Base-by-base conservation (phyloP, 805 yeast genomes). In the Saccharomycodes ludwigii region DNA sequence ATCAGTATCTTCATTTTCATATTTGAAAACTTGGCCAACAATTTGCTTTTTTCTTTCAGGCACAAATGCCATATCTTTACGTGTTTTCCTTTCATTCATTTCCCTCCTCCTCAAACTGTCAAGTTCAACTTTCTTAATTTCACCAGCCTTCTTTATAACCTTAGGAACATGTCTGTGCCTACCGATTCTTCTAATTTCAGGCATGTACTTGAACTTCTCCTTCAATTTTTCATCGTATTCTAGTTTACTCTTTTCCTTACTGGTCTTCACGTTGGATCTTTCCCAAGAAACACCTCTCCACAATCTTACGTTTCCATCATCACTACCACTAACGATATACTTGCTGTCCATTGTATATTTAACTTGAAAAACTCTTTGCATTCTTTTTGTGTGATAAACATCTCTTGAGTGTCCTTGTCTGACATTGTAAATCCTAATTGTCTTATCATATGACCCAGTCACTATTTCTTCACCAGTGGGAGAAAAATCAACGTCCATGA, bases 391-490 rank as follows among this genome's bases (percentile, higher is more conserved):
- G 49, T 91, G 98, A 54, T 91, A 91, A 27, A 93, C 69, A 48
- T 91, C 99, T 40, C 96, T 68, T 5, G 95, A 81, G 56, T 88
- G 97, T 22, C 98, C 97, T 40, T 79, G 81, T 21, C 69, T 61
- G 1, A 73, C 61, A 32, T 74, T 73, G 58, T 61, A 91, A 13
- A 91, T 74, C 44, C 99, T 68, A 19, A 91, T 70, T 1, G 97
- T 84, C 48, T 84, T 81, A 57, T 91, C 99, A 54, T 88, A 91
- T 1, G 95, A 81, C 12, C 95, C 96, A 1, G 95, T 79, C 4
- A 85, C 96, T 21, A 91, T 61, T 57, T 88, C 97, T 52, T 85
- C 85, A 44, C 99, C 99, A 1, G 97, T 86, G 24, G 98, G 98
- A 8, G 94, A 73, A 50, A 82, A 91, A 58, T 91, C 98, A 24